Conservation (phyloP, 2,329 filamentous ascomycete species). For the Talaromyces amestolkiae region DNA sequence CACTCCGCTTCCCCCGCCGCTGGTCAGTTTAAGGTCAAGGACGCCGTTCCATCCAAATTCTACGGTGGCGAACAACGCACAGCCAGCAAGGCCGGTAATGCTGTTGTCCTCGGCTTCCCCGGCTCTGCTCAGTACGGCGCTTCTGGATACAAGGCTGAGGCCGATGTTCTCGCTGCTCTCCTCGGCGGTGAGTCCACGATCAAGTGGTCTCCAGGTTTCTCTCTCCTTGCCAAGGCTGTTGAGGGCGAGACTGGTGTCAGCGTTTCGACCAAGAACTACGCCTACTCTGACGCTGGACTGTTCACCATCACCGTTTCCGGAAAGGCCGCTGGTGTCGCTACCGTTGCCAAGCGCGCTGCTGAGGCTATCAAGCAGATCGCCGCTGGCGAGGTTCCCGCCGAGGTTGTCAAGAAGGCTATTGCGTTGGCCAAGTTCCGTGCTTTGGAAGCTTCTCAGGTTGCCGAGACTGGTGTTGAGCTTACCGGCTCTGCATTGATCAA, state of each 20-base stretch:
- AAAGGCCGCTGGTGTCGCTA: slow-evolving; percentile 67
- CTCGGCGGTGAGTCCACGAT: slow-evolving; percentile 87
- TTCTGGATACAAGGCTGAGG: slow-evolving; percentile 80
- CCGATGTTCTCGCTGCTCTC: slow-evolving; percentile 79
- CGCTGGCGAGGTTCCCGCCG: slow-evolving; percentile 70
- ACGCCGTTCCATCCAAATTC: slow-evolving; percentile 73
- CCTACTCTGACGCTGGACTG: slow-evolving; percentile 93
- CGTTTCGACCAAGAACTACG: slow-evolving; percentile 71
- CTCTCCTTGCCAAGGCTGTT: slow-evolving; percentile 77
- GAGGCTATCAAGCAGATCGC: slow-evolving; percentile 80
- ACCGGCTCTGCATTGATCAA: slow-evolving; percentile 82
- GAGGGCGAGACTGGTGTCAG: slow-evolving; percentile 64
- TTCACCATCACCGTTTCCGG: slow-evolving; percentile 80
- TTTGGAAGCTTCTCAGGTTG: slow-evolving; percentile 75
- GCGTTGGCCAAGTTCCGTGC: slow-evolving; percentile 91
- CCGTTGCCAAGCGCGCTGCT: slow-evolving; percentile 72
- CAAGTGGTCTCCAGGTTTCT: slow-evolving; percentile 96
- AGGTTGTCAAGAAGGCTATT: slow-evolving; percentile 87
- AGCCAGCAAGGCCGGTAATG: slow-evolving; percentile 71
- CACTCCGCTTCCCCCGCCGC: slow-evolving; percentile 55
- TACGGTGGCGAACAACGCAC: slow-evolving; percentile 92
- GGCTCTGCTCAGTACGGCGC: slow-evolving; percentile 73
- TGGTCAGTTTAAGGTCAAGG: slow-evolving; percentile 54
- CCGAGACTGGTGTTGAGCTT: slow-evolving; percentile 72
- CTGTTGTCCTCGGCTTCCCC: slow-evolving; percentile 87